A percentile compares a stretch with the other conserved stretches of the same genome.
Evolutionary conservation across 2,329 filamentous ascomycete genomes (phyloP).

Genomic region (Paracoccidioides brasiliensis): DNA sequence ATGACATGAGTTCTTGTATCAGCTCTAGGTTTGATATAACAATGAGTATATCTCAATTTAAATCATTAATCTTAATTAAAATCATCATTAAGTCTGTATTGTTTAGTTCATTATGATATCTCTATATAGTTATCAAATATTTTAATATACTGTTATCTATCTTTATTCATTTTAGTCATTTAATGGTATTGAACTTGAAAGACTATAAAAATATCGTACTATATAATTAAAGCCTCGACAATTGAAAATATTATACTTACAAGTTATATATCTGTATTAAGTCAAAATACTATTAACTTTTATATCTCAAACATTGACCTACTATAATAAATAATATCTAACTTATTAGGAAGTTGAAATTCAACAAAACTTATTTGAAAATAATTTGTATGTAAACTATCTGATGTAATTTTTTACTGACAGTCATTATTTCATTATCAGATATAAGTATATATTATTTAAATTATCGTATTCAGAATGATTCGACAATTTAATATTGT

Average conservation of each 20-base stretch:
- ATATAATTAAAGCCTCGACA: neutral
- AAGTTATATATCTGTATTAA: constrained; percentile 13
- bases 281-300: constrained; percentile 2
- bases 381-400: constrained; percentile 9
- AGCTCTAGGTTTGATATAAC: neutral
- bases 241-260: constrained; percentile 14
- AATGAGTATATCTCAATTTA: constrained; percentile 4
- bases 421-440: constrained; percentile 13
- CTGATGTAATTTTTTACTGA: constrained; percentile 8
- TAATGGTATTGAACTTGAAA: constrained; percentile 12
- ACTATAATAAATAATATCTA: constrained; percentile 13
- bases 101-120: constrained; percentile 9
- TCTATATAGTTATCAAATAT: constrained; percentile 14
- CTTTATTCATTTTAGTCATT: constrained; percentile 9
- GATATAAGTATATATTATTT: constrained; percentile 15
- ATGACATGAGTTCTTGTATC: neutral
- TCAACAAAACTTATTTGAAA: constrained; percentile 12
- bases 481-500: constrained; percentile 15
- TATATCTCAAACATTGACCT: neutral
- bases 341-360: constrained; percentile 11
- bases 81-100: constrained; percentile 8
- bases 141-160: constrained; percentile 10
- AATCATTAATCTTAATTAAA: constrained; percentile 13
- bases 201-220: constrained; percentile 5
- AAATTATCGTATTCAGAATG: constrained; percentile 15